phyloP scores from a whole-genome alignment of 352 stramenopile genomes.

The Globisporangium nagaii region DNA sequence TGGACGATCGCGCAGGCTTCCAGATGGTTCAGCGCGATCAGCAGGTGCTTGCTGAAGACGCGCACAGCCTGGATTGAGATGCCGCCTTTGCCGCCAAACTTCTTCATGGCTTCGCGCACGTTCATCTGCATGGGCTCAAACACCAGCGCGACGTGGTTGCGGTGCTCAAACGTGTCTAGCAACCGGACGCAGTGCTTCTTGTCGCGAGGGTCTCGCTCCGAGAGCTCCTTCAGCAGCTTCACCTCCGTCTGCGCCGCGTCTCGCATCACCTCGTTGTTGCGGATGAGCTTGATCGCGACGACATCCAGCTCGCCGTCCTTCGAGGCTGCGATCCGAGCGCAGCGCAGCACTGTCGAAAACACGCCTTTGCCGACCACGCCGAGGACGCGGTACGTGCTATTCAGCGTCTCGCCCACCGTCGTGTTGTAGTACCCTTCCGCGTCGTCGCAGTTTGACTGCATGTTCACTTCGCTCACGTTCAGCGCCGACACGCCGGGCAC shows the following conservation, averaged over 20 bases:
- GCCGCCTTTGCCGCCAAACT: constrained; percentile 80
- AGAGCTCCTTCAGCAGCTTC: constrained; percentile 71
- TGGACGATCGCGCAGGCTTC: constrained; percentile 88
- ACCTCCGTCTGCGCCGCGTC: constrained; percentile 91
- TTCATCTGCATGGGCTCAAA: constrained; percentile 99
- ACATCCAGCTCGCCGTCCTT: constrained; percentile 15
- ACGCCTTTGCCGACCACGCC: constrained; percentile 95
- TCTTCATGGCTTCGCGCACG: constrained; percentile 89
- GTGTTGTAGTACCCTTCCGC: constrained; percentile 97
- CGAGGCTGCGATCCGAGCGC: constrained; percentile 49
- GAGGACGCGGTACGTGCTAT: constrained; percentile 91
- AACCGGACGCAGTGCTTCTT: constrained; percentile 86
- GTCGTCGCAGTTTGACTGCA: constrained; percentile 94
- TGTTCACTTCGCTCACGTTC: constrained; percentile 28
- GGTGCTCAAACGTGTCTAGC: constrained; percentile 85
- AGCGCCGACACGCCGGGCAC: constrained; percentile 22
- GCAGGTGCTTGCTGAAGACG: constrained; percentile 75
- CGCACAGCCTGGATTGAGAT: constrained; percentile 84
- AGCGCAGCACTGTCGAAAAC: constrained; percentile 98
- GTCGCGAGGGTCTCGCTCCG: constrained; percentile 58
- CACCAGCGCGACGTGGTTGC: constrained; percentile 94
- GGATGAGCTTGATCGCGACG: constrained; percentile 87
- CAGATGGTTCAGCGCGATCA: constrained; percentile 76
- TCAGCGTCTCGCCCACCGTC: constrained; percentile 92
- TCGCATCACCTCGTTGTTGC: constrained; percentile 98